Percentiles rank a stretch among this genome's conserved stretches.
phyloP scores from a whole-genome alignment of 2,329 filamentous ascomycete species.

The Colletotrichum cuscutae region DNA sequence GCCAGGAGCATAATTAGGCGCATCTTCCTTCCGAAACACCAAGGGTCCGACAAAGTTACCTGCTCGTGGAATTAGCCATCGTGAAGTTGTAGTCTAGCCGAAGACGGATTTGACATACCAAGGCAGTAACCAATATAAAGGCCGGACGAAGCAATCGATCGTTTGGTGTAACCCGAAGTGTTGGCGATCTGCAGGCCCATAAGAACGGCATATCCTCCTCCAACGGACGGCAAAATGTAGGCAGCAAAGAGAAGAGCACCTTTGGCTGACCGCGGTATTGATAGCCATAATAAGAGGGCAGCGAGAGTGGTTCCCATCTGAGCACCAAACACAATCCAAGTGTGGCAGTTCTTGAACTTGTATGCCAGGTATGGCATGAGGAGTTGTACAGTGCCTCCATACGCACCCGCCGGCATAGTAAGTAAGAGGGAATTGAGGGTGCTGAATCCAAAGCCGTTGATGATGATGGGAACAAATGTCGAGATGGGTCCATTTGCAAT shows the following conservation, averaged over 20 bases:
- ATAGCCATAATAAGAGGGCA: slow-evolving; percentile 53
- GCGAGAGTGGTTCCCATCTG: slow-evolving; percentile 53
- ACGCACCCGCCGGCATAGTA: slow-evolving; percentile 52
- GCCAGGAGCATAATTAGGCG: slow-evolving; percentile 37
- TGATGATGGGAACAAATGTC: slow-evolving; percentile 56
- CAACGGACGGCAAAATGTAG: slow-evolving; percentile 57
- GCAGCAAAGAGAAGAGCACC: slow-evolving; percentile 59
- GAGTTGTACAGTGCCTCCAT: slow-evolving; percentile 49
- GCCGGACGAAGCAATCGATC: slow-evolving; percentile 57
- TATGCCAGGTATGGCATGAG: slow-evolving; percentile 52
- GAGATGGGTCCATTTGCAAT: slow-evolving; percentile 56
- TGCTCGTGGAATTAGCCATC: neutral
- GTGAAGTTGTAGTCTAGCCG: neutral
- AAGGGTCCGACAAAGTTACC: slow-evolving; percentile 57
- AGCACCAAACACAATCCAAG: slow-evolving; percentile 51
- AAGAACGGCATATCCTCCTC: slow-evolving; percentile 58
- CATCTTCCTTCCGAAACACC: slow-evolving; percentile 51
- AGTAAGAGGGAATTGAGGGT: slow-evolving; percentile 55
- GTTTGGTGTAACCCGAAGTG: slow-evolving; percentile 63
- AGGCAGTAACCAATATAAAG: slow-evolving; percentile 63
- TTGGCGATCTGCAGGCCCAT: slow-evolving; percentile 62
- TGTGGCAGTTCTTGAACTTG: slow-evolving; percentile 45
- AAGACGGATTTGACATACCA: slow-evolving; percentile 36
- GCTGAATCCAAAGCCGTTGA: slow-evolving; percentile 55
- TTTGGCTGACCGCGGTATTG: slow-evolving; percentile 51